These are phyloP conservation scores for Mycosarcoma maydis DNA, from an alignment of 1,284 basidiomycete species.

Conservation along the genomic window DNA sequence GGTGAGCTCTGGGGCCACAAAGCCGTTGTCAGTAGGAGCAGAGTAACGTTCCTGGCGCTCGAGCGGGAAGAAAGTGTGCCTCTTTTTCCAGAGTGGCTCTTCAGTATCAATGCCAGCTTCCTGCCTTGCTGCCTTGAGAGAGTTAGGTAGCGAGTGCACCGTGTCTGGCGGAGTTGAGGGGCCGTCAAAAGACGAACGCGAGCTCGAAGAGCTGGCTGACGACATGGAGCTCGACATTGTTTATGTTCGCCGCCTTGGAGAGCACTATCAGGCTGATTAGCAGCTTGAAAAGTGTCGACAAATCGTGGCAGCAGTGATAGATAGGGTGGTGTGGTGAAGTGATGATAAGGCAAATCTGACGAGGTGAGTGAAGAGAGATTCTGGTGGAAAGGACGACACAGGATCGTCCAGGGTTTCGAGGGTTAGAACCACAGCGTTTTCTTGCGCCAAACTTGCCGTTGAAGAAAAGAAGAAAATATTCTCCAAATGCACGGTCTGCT, in stretches of 20 bases:
- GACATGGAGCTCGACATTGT: constrained; percentile 43
- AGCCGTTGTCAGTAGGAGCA: constrained; percentile 77
- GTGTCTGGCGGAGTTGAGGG: constrained; percentile 45
- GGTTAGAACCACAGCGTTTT: no score
- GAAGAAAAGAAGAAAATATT: background rate
- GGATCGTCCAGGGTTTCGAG: constrained; percentile 1
- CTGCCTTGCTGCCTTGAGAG: constrained; percentile 41
- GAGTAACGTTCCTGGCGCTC: constrained; percentile 83
- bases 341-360: background rate
- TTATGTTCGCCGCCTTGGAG: background rate
- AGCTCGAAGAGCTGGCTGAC: constrained; percentile 46
- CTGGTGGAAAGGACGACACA: no score
- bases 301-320: background rate
- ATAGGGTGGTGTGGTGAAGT: background rate
- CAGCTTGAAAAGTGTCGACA: background rate
- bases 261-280: background rate
- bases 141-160: constrained; percentile 30
- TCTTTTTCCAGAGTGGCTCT: constrained; percentile 47
- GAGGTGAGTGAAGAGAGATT: background rate
- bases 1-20: constrained; percentile 83
- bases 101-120: constrained; percentile 28
- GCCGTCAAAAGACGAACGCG: constrained; percentile 41
- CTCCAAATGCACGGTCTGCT: constrained; percentile 10
- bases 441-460: no score
- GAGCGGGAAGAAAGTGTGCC: constrained; percentile 80